phyloP scores from a whole-genome alignment of 2,329 filamentous ascomycete species.

The Sarocladium strictum region DNA sequence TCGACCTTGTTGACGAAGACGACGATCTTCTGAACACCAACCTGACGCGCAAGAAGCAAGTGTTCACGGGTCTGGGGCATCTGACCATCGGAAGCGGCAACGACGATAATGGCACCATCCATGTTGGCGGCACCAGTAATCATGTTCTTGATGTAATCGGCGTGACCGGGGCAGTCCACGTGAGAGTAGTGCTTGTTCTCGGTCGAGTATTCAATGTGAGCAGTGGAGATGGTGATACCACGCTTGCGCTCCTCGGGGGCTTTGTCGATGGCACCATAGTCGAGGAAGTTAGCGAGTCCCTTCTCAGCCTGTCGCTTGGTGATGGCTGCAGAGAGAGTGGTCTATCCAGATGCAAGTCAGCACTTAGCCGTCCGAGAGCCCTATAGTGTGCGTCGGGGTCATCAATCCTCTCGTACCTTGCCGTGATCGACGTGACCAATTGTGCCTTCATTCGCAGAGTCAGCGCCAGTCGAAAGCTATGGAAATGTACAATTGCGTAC shows the following conservation, averaged over 20 bases:
- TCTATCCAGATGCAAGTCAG: constrained; percentile 47
- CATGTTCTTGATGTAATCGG: constrained; percentile 99
- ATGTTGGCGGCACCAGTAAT: constrained; percentile 99
- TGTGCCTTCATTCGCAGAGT: constrained; percentile 55
- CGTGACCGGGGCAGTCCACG: constrained; percentile 99
- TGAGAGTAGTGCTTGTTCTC: constrained; percentile 95
- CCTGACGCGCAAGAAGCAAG: constrained; percentile 93
- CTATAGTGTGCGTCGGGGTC: not conserved
- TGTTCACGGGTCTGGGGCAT: constrained; percentile 99
- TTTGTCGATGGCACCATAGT: constrained; percentile 98
- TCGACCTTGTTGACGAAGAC: constrained; percentile 99
- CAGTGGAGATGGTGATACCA: constrained; percentile 98
- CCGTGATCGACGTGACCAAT: constrained; percentile 99
- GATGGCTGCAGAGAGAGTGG: constrained; percentile 95
- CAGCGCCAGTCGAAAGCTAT: constrained; percentile 11
- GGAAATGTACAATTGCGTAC: constrained; percentile 37
- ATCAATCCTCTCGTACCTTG: constrained; percentile 60
- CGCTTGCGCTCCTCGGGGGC: constrained; percentile 98
- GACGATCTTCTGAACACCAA: constrained; percentile 95
- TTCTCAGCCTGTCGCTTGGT: constrained; percentile 97
- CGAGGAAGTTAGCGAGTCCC: constrained; percentile 88
- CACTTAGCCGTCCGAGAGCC: not conserved
- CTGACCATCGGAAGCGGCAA: constrained; percentile 96
- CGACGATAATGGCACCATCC: constrained; percentile 98
- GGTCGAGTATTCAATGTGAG: constrained; percentile 97